Conservation (phyloP, 2,329 filamentous ascomycete genomes). For the Aspergillus novofumigatus region DNA sequence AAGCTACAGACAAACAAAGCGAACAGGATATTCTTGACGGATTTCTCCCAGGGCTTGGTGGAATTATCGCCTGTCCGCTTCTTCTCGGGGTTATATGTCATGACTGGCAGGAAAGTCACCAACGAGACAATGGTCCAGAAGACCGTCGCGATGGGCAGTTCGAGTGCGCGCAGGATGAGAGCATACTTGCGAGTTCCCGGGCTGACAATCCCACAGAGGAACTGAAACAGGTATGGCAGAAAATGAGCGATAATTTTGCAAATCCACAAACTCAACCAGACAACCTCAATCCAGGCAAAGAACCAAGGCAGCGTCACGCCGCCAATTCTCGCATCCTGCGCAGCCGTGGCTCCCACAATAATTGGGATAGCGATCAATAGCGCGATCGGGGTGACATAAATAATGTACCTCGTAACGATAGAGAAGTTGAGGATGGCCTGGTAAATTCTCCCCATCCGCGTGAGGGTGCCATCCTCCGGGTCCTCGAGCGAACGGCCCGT, state of each 20-base stretch:
- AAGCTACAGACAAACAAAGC: conserved; percentile 54
- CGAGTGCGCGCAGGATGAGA: conserved; percentile 53
- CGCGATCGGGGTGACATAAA: conserved; percentile 58
- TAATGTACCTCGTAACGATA: conserved; percentile 59
- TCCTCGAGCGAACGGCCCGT: conserved; percentile 34
- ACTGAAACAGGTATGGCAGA: conserved; percentile 57
- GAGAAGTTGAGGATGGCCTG: conserved; percentile 59
- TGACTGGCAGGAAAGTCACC: conserved; percentile 55
- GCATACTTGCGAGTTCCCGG: conserved; percentile 62
- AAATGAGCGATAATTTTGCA: conserved; percentile 58
- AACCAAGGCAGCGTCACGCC: conserved; percentile 57
- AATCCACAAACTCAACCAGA: conserved; percentile 61
- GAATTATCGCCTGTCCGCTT: conserved; percentile 26
- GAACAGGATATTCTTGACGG: conserved; percentile 56
- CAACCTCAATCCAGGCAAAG: conserved; percentile 62
- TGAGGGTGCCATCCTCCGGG: conserved; percentile 53
- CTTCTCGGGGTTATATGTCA: conserved; percentile 42
- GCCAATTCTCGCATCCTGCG: conserved; percentile 47
- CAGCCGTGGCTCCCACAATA: conserved; percentile 54
- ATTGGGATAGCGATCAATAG: conserved; percentile 59
- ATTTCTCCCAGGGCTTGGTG: conserved; percentile 48
- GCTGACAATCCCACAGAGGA: conserved; percentile 59
- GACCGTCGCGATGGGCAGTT: conserved; percentile 58
- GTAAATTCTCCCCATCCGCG: conserved; percentile 57
- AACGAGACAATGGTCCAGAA: conserved; percentile 58